These are phyloP conservation scores for Senna tora DNA, from an alignment of 306 rosid species.

Conservation along the genomic window DNA sequence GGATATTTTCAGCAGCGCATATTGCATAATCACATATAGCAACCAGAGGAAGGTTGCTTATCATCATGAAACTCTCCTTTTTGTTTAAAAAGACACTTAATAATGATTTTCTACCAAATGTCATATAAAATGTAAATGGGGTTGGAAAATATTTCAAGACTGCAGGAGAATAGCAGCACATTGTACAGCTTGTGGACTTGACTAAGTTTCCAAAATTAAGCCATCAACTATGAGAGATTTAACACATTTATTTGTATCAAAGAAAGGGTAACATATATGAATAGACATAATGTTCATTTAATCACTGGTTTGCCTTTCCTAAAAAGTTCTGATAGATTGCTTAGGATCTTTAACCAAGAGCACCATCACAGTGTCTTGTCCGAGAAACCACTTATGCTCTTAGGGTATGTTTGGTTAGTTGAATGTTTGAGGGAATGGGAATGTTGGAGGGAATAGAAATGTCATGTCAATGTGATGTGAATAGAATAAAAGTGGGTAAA, in stretches of 20 bases:
- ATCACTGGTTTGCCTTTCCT: constrained; percentile 9
- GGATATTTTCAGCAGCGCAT: constrained; percentile 3
- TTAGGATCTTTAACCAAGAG: constrained; percentile 15
- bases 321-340: neutral
- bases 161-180: neutral
- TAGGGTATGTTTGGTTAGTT: too few species aligned
- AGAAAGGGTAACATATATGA: neutral
- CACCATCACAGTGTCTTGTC: neutral
- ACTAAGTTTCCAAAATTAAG: constrained; percentile 10
- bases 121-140: constrained; percentile 5
- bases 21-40: constrained; percentile 4
- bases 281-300: neutral
- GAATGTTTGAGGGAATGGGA: too few species aligned
- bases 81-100: neutral
- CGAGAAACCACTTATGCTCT: neutral
- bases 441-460: too few species aligned
- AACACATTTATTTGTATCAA: neutral
- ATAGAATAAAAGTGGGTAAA: too few species aligned
- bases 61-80: neutral
- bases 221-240: constrained; percentile 18
- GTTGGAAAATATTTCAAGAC: neutral
- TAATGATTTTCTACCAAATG: constrained; percentile 5
- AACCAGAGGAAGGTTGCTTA: neutral
- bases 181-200: neutral
- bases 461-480: too few species aligned